These are phyloP conservation scores for Benincasa hispida DNA, from an alignment of 306 rosid species.

Conservation along the genomic window DNA sequence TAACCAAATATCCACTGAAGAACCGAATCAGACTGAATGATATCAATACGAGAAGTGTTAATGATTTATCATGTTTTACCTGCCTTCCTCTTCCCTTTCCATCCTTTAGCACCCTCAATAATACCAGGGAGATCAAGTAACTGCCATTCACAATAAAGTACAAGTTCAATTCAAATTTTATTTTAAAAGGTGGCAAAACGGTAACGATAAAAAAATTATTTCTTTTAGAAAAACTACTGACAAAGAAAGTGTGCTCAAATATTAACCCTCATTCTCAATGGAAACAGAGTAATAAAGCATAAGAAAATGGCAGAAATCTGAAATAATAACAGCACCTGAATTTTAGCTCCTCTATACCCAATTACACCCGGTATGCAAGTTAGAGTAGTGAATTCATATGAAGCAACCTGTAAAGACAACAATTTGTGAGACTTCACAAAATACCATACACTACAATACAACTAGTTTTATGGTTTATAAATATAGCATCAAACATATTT, in stretches of 20 bases:
- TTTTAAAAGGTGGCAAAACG: neutral
- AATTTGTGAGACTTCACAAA: neutral
- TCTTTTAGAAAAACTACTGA: neutral
- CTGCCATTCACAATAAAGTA: constrained; percentile 38
- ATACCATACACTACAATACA: too few relatives aligned
- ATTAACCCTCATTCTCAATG: neutral
- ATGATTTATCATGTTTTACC: constrained; percentile 33
- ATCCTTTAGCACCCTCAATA: constrained; percentile 96
- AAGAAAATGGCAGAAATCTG: neutral
- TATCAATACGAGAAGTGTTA: neutral
- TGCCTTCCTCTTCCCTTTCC: constrained; percentile 99
- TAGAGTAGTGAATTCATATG: constrained; percentile 91
- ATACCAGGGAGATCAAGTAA: constrained; percentile 97
- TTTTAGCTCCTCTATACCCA: constrained; percentile 77
- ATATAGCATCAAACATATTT: too few relatives aligned
- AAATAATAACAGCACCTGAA: constrained; percentile 50
- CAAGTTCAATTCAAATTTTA: neutral
- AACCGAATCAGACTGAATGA: neutral
- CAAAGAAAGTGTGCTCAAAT: neutral
- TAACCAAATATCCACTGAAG: neutral
- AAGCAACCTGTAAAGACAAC: constrained; percentile 66
- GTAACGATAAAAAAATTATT: neutral
- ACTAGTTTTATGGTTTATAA: too few relatives aligned
- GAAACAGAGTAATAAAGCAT: neutral
- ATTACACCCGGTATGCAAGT: constrained; percentile 99